A percentile compares a stretch with the other conserved stretches of the same genome.
phyloP scores from a whole-genome alignment of 441 rosid species.

The Gossypium lobatum region DNA sequence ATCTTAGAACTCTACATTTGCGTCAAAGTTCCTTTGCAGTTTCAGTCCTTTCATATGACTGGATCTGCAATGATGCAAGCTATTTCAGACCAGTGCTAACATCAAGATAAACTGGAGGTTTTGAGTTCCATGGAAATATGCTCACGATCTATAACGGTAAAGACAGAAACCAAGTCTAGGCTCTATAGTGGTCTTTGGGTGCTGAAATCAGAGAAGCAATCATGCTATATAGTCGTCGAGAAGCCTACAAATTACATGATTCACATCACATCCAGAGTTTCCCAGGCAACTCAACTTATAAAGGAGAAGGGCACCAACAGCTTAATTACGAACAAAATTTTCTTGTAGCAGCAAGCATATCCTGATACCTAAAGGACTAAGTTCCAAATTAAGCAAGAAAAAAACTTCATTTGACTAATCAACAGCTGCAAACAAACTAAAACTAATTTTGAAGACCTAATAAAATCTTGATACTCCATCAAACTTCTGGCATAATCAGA shows the following conservation, averaged over 20 bases:
- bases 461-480: background rate
- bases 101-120: background rate
- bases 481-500: background rate
- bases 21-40: slow-evolving; percentile 3
- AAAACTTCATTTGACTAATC: background rate
- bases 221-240: background rate
- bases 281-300: background rate
- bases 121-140: background rate
- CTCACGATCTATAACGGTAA: background rate
- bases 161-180: background rate
- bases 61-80: background rate
- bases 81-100: background rate
- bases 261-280: background rate
- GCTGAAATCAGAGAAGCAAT: background rate
- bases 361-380: background rate
- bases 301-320: background rate
- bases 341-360: background rate
- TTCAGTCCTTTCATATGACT: background rate
- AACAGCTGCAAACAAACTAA: slow-evolving; percentile 3
- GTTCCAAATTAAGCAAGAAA: background rate
- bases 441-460: background rate
- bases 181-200: background rate
- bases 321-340: background rate
- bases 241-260: background rate
- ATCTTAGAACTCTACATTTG: background rate